These are phyloP conservation scores for Massariosphaeria phaeospora DNA, from an alignment of 495 filamentous ascomycete species.

Conservation along the genomic window DNA sequence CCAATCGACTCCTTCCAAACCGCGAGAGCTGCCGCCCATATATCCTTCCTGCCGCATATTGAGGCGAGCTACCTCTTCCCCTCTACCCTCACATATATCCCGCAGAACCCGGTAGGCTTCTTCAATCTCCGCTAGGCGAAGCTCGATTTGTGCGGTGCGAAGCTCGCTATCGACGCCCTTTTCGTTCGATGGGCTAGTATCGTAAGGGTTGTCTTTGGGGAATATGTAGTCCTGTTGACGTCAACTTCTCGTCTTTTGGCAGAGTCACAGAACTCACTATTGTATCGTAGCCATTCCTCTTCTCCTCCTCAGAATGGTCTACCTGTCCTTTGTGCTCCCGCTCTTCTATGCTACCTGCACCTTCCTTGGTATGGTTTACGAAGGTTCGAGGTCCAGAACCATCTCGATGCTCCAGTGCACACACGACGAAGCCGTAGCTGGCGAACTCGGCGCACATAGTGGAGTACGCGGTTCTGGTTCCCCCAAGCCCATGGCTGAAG, in stretches of 20 bases:
- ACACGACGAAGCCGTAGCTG: constrained; percentile 47
- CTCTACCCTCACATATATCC: constrained; percentile 37
- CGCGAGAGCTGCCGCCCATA: constrained; percentile 49
- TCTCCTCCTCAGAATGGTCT: constrained; percentile 36
- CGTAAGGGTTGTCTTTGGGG: constrained; percentile 41
- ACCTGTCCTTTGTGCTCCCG: constrained; percentile 30
- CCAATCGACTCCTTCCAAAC: constrained; percentile 45
- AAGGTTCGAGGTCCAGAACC: constrained; percentile 43
- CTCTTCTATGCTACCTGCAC: constrained; percentile 31
- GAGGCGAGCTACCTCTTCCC: constrained; percentile 37
- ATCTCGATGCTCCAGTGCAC: constrained; percentile 45
- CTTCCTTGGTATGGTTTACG: constrained; percentile 40
- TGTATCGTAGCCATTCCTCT: constrained; percentile 34
- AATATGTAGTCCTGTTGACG: constrained; percentile 42
- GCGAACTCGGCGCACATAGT: constrained; percentile 46
- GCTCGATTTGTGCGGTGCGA: constrained; percentile 42
- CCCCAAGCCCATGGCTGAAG: constrained; percentile 48
- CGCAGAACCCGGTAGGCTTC: constrained; percentile 41
- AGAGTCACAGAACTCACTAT: constrained; percentile 20
- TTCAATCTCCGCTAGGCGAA: constrained; percentile 44
- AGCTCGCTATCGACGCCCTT: constrained; percentile 43
- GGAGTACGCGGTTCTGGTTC: constrained; percentile 43
- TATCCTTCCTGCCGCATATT: constrained; percentile 50
- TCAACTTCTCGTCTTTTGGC: background rate
- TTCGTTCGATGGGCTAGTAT: constrained; percentile 41